A percentile compares a stretch with the other conserved stretches of the same genome.
phyloP scores from a whole-genome alignment of 345 rosid species.

The Ailanthus altissimus region DNA sequence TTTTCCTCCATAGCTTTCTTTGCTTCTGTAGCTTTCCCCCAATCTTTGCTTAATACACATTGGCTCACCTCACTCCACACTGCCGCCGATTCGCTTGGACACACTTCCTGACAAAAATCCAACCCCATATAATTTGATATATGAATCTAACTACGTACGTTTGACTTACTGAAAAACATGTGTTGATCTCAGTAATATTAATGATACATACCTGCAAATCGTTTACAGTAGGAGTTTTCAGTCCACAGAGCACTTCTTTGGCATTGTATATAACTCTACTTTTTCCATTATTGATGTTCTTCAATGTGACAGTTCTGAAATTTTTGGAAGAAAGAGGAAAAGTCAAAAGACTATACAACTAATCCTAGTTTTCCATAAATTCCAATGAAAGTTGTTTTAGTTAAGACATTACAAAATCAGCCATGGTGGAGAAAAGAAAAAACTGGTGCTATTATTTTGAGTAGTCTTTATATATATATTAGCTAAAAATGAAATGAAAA shows the following conservation, averaged over 20 bases:
- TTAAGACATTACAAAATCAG: no score
- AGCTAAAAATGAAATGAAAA: no score
- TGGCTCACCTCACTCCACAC: slow-evolving; percentile 74
- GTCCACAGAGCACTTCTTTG: slow-evolving; percentile 46
- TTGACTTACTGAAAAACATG: no score
- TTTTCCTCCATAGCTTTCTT: slow-evolving; percentile 66
- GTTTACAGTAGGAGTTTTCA: slow-evolving; percentile 61
- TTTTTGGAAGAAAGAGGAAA: neutral
- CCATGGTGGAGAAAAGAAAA: no score
- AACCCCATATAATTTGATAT: neutral
- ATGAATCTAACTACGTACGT: no score
- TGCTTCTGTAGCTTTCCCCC: slow-evolving; percentile 73
- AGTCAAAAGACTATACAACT: neutral
- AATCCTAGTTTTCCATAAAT: neutral
- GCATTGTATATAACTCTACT: slow-evolving; percentile 60
- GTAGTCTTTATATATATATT: no score
- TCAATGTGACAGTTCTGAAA: slow-evolving; percentile 57
- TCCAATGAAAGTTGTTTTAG: no score
- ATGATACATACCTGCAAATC: slow-evolving; percentile 52
- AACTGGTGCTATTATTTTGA: no score
- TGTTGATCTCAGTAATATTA: no score
- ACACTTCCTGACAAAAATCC: slow-evolving; percentile 45
- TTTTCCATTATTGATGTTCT: slow-evolving; percentile 52
- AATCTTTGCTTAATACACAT: slow-evolving; percentile 55
- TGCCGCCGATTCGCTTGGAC: slow-evolving; percentile 57